Evolutionary conservation across 2,329 filamentous ascomycete genomes (phyloP).

Genomic region (Arachnomyces sp.): DNA sequence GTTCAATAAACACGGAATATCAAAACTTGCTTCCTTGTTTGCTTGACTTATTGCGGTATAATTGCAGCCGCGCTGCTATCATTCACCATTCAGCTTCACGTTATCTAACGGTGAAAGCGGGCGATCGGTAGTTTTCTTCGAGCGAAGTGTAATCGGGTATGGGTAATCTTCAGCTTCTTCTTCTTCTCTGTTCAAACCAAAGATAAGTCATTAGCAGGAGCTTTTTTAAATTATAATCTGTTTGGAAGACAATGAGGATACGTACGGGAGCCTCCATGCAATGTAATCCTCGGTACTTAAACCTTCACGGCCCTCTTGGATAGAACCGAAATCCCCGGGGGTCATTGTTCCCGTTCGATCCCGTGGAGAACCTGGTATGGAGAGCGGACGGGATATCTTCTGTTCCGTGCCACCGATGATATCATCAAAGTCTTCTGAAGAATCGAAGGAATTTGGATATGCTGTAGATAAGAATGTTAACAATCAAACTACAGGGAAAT

Average conservation of each 20-base stretch:
- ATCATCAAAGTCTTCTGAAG: conserved; percentile 71
- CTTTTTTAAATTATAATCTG: conserved; percentile 4
- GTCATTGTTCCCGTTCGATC: conserved; percentile 98
- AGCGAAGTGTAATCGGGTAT: conserved; percentile 60
- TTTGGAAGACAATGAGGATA: conserved; percentile 26
- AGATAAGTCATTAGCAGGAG: conserved; percentile 30
- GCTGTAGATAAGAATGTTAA: conserved; percentile 40
- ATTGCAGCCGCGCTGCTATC: too few relatives aligned
- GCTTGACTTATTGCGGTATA: too few relatives aligned
- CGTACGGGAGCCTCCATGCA: conserved; percentile 95
- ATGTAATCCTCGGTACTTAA: conserved; percentile 96
- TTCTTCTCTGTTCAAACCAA: conserved; percentile 65
- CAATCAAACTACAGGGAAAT: background rate
- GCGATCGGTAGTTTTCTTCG: conserved; percentile 35
- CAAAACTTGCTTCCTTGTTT: too few relatives aligned
- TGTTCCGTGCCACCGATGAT: conserved; percentile 88
- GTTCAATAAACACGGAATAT: too few relatives aligned
- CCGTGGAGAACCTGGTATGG: conserved; percentile 84
- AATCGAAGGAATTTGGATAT: conserved; percentile 77
- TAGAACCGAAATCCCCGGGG: conserved; percentile 89
- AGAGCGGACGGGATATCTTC: conserved; percentile 92
- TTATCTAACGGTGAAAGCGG: conserved; percentile 21
- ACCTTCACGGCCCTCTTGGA: conserved; percentile 90
- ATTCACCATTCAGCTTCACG: too few relatives aligned
- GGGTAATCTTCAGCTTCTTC: conserved; percentile 78